Conservation (phyloP, 2,329 filamentous ascomycete genomes). For the Talaromyces amestolkiae region DNA sequence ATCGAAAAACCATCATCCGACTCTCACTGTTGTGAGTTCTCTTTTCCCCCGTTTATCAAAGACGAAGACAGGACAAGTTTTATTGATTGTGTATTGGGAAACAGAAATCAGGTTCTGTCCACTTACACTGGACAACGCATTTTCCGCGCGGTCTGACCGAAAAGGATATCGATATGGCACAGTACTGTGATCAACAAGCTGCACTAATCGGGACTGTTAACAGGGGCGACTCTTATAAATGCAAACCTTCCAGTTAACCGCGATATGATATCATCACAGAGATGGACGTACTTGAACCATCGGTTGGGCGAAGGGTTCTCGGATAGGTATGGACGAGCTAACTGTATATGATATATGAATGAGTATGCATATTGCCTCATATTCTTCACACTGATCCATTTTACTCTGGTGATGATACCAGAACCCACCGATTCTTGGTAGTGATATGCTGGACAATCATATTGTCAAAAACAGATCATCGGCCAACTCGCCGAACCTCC, state of each 20-base stretch:
- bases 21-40: conserved; percentile 38
- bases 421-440: background rate
- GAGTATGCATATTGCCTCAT: background rate
- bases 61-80: background rate
- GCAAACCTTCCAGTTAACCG: background rate
- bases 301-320: background rate
- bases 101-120: conserved; percentile 33
- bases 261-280: background rate
- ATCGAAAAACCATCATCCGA: conserved; percentile 39
- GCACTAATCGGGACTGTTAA: conserved; percentile 34
- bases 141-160: conserved; percentile 37
- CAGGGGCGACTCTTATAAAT: conserved; percentile 16
- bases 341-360: background rate
- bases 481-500: background rate
- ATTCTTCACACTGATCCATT: background rate
- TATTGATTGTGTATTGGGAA: background rate
- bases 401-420: background rate
- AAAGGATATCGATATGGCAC: conserved; percentile 39
- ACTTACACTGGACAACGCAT: conserved; percentile 44
- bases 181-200: conserved; percentile 38
- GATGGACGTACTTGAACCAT: background rate
- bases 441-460: background rate
- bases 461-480: background rate
- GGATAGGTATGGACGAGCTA: background rate
- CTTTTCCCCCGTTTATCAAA: background rate